Evolutionary conservation across 768 basidiomycete species (phyloP), one percentile per base, ranked within the genome.

Genomic region (Cystofilobasidium bisporidii): DNA sequence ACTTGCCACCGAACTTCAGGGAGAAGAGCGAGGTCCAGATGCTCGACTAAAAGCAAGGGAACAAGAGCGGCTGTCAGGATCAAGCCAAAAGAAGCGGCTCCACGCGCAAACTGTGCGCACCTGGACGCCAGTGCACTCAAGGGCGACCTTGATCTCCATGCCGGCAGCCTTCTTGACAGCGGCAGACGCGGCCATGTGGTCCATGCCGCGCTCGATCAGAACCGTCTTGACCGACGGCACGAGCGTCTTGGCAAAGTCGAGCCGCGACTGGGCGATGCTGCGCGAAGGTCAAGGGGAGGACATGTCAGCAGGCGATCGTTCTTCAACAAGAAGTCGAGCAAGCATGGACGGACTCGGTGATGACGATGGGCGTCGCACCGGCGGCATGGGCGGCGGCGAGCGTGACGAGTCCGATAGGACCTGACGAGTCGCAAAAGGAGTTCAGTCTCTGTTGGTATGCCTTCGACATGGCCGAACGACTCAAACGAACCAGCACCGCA

Each of bases 91-190:
- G 36, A 5, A 36, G 12, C 12, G 6, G 12, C 6, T 36, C 36
- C 12, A 36, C 6, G n/a, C n/a, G 12, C 36, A 69, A 60, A 80
- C 75, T 50, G 71, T 73, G 65, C 72, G 36, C 6, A 36, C 72
- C 72, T 79, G 78, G 18, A 79, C 78, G 10, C 79, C 79, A 10
- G 79, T 78, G 72, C 79, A 80, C 63, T 80, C 79, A 61, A 79
- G 55, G 1, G 78, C 78, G 26, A 78, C 64, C 26, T 63, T 62
- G 10, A 78, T 65, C 30, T 70, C 59, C 0, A 73, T 64, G 5
- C 76, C 77, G 2, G 75, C 75, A 2, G 71, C 74, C 56, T 72
- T 65, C 60, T 76, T 76, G 65, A 78, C 72, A 67, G 72, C 71
- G 15, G 28, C 63, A 3, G 77, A 74, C 18, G 72, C 67, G 33